A percentile compares a stretch with the other conserved stretches of the same genome.
Conservation (phyloP, 148 eudicot species). For the Fallopia convolvulus region DNA sequence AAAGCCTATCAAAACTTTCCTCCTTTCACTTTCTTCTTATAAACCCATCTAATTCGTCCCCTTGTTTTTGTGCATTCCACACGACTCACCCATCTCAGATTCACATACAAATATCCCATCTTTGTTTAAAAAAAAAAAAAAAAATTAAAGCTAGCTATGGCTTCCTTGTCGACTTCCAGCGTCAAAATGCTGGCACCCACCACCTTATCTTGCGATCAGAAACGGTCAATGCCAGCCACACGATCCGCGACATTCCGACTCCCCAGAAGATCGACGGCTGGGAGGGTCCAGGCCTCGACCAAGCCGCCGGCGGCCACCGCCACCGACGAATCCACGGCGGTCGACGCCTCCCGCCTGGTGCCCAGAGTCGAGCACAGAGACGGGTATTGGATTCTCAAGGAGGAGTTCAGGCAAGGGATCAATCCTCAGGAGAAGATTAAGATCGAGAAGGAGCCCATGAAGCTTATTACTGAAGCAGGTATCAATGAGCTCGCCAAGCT, state of each 20-base stretch:
- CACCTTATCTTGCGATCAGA: slow-evolving; percentile 10
- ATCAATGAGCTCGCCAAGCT: slow-evolving; percentile 54
- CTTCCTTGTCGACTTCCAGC: slow-evolving; percentile 3
- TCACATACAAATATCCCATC: background rate
- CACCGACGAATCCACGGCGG: slow-evolving; percentile 13
- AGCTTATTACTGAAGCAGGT: slow-evolving; percentile 54
- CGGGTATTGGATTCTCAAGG: slow-evolving; percentile 76
- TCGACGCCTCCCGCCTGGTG: slow-evolving; percentile 44
- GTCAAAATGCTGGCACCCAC: slow-evolving; percentile 11
- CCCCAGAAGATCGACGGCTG: background rate
- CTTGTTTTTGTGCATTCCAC: background rate
- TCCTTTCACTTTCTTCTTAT: background rate
- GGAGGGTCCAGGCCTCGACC: slow-evolving; percentile 18
- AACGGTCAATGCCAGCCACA: background rate
- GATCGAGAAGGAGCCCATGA: slow-evolving; percentile 87
- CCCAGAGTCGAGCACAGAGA: slow-evolving; percentile 75
- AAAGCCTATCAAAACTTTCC: background rate
- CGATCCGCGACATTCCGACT: slow-evolving; percentile 16
- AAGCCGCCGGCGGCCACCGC: slow-evolving; percentile 21
- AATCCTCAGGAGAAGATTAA: slow-evolving; percentile 84
- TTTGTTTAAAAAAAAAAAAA: background rate
- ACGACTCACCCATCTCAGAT: background rate
- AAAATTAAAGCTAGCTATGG: background rate
- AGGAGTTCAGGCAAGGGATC: slow-evolving; percentile 74
- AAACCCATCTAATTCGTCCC: background rate